Base-by-base conservation (phyloP, 1,284 basidiomycete genomes). In the Cutaneotrichosporon sp. region DNA sequence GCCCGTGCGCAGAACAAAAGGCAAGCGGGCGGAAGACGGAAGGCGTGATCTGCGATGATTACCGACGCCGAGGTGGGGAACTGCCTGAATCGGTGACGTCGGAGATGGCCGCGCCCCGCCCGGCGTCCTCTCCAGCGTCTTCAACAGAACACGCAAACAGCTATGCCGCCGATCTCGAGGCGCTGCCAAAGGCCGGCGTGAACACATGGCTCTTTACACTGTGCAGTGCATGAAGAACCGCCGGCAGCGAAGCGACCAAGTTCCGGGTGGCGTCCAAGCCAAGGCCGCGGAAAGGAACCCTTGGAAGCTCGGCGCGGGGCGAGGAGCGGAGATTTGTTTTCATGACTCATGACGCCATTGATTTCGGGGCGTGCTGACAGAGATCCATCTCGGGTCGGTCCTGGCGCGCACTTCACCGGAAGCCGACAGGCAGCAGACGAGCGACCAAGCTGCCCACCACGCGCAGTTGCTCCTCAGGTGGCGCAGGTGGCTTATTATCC, bases 271-370 rank as follows among this genome's bases (percentile, higher is more conserved):
- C 18, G 13, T 18, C 16, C 16, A n/a, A n/a, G 38, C 38, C 38
- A 18, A n/a, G 7, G 38, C 4, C n/a, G n/a, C n/a, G n/a, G n/a
- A n/a, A n/a, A n/a, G n/a, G n/a, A n/a, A n/a, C n/a, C n/a, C 18
- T 42, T 42, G 38, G 38, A 42, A 42, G 38, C 38, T 42, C 18
- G 38, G 38, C 38, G 18, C n/a, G 38, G 18, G n/a, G 38, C n/a
- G 38, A n/a, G 38, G 16, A n/a, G 18, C 38, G 18, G 38, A n/a
- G 38, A 42, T 42, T 42, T 42, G 38, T 29, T 29, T 29, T 29
- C 29, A 29, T n/a, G n/a, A n/a, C n/a, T n/a, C n/a, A n/a, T 42
- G 38, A 42, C 38, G 38, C 38, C 38, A 42, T 42, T 42, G 38
- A 8, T 42, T 42, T 42, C 34, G 18, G 18, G 38, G 38, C 18